Base-by-base conservation (phyloP, 1,284 basidiomycete species). In the Tylopilus sp. region DNA sequence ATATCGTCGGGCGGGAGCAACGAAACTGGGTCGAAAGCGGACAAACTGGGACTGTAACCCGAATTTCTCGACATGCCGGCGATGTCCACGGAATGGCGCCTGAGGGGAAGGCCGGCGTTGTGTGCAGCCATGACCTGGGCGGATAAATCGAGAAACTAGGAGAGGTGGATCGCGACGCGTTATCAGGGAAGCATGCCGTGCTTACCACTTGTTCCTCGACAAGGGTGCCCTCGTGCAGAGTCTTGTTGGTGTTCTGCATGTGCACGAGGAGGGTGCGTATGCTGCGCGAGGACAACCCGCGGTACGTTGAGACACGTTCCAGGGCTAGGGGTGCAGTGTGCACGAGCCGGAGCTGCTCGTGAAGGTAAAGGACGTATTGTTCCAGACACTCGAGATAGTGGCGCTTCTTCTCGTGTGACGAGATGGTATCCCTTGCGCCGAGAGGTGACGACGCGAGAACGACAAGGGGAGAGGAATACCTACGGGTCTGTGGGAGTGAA, bases 371-470 rank as follows among this genome's bases (percentile, higher is more conserved):
- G 19, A 88, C 79, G 64, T 89, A 89, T 52, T 84, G 77, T 60
- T 89, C 86, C 7, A 90, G 68, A 59, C 83, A 85, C 61, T 86
- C 84, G 24, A 89, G 74, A 61, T 88, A 87, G 56, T 84, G 77
- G 1, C 86, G 72, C 61, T 88, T 89, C 65, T 88, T 88, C 61
- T 89, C 86, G 61, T 89, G 87, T 7, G 84, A 84, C 5, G 86
- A 84, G 52, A 89, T 85, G 15, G 75, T 75, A 51, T 88, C 86
- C 1, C 84, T 86, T 48, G 42, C 22, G 37, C 14, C 19, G n/a
- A 10, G 26, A 48, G n/a, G 25, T 3, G n/a, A 29, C 51, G 37
- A 40, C 28, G 37, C 29, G 36, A 22, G 42, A 19, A 43, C 29
- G 17, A 8, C 44, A 40, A 29, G 7, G 35, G 28, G 0, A 14